These are phyloP conservation scores for Naematelia encephala DNA, from an alignment of 768 basidiomycete genomes.

Conservation along the genomic window DNA sequence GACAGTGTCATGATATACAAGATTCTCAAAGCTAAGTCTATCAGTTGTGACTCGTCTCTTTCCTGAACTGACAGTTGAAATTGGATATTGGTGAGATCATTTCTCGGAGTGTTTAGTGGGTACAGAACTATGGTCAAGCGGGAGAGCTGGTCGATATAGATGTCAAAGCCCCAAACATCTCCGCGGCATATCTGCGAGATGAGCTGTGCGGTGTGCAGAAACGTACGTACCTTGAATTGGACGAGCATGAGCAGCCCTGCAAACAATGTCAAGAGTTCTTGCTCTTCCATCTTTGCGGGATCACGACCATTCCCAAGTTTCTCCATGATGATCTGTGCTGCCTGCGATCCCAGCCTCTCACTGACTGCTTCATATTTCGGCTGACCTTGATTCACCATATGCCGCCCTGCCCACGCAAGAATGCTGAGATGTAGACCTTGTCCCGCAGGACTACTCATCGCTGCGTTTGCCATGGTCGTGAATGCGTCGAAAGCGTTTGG, in stretches of 20 bases:
- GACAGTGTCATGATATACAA: constrained; percentile 35
- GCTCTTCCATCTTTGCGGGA: constrained; percentile 6
- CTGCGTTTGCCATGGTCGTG: background rate
- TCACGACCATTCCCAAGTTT: constrained; percentile 2
- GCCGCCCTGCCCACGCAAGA: constrained; percentile 10
- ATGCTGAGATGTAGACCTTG: constrained; percentile 6
- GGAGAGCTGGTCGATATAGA: constrained; percentile 18
- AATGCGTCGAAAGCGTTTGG: constrained; percentile 6
- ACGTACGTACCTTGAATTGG: constrained; percentile 38
- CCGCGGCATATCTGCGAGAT: constrained; percentile 33
- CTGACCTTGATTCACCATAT: constrained; percentile 10
- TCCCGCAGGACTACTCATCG: background rate
- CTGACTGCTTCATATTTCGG: constrained; percentile 1
- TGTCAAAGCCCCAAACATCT: constrained; percentile 37
- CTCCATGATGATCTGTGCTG: constrained; percentile 6
- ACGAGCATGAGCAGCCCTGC: constrained; percentile 36
- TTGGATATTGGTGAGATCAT: constrained; percentile 17
- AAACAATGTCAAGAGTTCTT: constrained; percentile 32
- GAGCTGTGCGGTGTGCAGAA: background rate
- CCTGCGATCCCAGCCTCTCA: constrained; percentile 6
- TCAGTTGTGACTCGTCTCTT: background rate
- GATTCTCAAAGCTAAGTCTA: constrained; percentile 36
- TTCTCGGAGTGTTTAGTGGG: constrained; percentile 5
- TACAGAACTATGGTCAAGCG: constrained; percentile 17
- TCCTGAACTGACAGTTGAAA: too few species aligned